phyloP scores from a whole-genome alignment of 2,329 filamentous ascomycete species.

The Aureobasidium mangrovei region DNA sequence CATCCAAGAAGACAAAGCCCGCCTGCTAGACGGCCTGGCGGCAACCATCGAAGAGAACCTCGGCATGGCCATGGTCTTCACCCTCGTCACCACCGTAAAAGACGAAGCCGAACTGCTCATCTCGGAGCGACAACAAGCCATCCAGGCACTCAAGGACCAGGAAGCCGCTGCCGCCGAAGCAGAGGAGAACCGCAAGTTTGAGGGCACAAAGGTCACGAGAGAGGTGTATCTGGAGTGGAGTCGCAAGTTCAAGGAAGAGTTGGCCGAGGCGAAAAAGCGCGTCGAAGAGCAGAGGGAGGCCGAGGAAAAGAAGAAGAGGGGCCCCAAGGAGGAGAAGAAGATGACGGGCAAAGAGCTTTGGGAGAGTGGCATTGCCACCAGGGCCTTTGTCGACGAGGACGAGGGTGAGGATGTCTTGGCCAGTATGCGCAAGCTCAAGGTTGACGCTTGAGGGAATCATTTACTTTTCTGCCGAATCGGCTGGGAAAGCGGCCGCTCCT shows the following conservation, averaged over 20 bases:
- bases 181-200: conserved; percentile 94
- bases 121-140: conserved; percentile 58
- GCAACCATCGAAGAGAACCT: conserved; percentile 83
- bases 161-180: conserved; percentile 60
- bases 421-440: conserved; percentile 62
- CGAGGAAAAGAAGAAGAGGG: conserved; percentile 51
- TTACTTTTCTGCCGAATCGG: no score
- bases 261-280: conserved; percentile 59
- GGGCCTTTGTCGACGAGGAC: conserved; percentile 58
- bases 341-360: conserved; percentile 53
- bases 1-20: conserved; percentile 68
- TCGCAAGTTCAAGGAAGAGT: conserved; percentile 66
- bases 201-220: conserved; percentile 78
- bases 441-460: conserved; percentile 30
- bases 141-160: conserved; percentile 44
- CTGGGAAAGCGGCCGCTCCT: no score
- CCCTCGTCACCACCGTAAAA: conserved; percentile 77
- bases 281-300: conserved; percentile 57
- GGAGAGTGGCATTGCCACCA: conserved; percentile 47
- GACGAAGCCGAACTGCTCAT: conserved; percentile 85
- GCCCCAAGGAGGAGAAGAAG: conserved; percentile 60
- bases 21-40: conserved; percentile 60
- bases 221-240: conserved; percentile 82
- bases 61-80: conserved; percentile 97
- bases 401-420: conserved; percentile 50